Conservation (phyloP, 257 asterid species). For the Gynochthodes officinalis region DNA sequence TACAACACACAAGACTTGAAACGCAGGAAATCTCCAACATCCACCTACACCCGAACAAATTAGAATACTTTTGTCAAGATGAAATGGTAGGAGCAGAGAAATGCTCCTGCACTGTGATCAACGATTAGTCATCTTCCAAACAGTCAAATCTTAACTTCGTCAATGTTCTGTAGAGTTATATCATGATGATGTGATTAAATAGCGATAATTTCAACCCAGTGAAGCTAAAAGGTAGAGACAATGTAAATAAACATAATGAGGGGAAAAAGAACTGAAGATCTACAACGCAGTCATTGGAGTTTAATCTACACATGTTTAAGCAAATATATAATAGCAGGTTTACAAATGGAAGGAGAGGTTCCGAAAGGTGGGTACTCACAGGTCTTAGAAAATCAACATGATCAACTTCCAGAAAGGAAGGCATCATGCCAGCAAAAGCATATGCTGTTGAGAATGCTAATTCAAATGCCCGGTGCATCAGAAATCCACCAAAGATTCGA, state of each 20-base stretch:
- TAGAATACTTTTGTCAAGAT: neutral
- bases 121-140: neutral
- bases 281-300: neutral
- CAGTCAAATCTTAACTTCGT: neutral
- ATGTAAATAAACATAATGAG: neutral
- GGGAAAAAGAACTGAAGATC: too few relatives aligned
- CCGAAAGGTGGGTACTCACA: constrained; percentile 41
- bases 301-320: neutral
- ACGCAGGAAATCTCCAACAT: constrained; percentile 96
- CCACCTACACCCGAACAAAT: constrained; percentile 58
- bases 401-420: constrained; percentile 87
- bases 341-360: neutral
- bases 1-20: constrained; percentile 79
- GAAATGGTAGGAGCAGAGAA: too few relatives aligned
- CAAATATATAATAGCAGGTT: neutral
- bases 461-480: constrained; percentile 92
- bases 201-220: neutral
- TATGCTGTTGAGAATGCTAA: constrained; percentile 85
- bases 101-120: too few relatives aligned
- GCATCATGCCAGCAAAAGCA: constrained; percentile 96
- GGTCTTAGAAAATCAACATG: constrained; percentile 93
- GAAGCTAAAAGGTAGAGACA: neutral
- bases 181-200: neutral
- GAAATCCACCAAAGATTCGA: constrained; percentile 92
- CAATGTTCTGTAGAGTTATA: neutral